These are phyloP conservation scores for Phytophthora syringae DNA, from an alignment of 352 stramenopile species.

Conservation along the genomic window DNA sequence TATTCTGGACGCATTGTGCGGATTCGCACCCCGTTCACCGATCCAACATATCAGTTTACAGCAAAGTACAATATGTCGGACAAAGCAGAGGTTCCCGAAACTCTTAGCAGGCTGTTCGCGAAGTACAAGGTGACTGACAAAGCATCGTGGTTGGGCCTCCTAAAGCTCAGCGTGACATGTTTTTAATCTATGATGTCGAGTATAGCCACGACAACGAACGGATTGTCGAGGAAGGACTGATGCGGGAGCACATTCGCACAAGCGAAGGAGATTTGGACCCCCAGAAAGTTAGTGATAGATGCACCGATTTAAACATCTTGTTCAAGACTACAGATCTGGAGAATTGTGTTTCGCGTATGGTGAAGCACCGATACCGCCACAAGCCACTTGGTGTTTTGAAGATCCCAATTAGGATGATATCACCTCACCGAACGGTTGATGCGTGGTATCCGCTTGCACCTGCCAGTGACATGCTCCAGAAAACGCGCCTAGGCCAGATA, in stretches of 20 bases:
- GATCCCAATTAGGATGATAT: conserved; percentile 71
- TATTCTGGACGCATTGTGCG: conserved; percentile 58
- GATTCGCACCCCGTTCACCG: conserved; percentile 64
- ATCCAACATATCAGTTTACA: conserved; percentile 51
- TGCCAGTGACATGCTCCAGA: conserved; percentile 75
- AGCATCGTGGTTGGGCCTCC: conserved; percentile 51
- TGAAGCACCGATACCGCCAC: conserved; percentile 42
- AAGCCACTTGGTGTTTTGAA: conserved; percentile 70
- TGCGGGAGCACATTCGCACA: conserved; percentile 62
- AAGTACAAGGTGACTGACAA: conserved; percentile 68
- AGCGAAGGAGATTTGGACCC: conserved; percentile 67
- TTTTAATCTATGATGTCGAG: conserved; percentile 77
- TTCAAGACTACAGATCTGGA: conserved; percentile 72
- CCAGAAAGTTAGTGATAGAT: conserved; percentile 59
- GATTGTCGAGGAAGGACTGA: conserved; percentile 65
- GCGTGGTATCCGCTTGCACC: conserved; percentile 69
- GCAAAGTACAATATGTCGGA: conserved; percentile 50
- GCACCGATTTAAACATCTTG: conserved; percentile 67
- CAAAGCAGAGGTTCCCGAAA: conserved; percentile 34
- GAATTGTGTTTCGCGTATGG: conserved; percentile 69
- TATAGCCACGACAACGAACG: conserved; percentile 65
- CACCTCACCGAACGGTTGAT: conserved; percentile 61
- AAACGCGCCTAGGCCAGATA: conserved; percentile 61
- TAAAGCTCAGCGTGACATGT: conserved; percentile 57
- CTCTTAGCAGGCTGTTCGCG: conserved; percentile 41